Conservation (phyloP, 805 yeast species). For the Candida arabinofermentans region DNA sequence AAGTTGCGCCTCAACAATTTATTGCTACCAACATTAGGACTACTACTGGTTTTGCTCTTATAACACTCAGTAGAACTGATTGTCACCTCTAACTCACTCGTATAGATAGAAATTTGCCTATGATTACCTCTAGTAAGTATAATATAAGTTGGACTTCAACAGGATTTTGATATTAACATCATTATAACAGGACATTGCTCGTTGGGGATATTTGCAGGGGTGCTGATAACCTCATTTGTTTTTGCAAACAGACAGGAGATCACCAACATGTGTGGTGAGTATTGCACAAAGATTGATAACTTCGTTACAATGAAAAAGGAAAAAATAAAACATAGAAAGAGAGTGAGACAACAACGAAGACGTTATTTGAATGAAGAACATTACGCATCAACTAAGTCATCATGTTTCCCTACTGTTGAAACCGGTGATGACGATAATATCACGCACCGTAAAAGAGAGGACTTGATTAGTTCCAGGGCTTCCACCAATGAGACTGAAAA, state of each 20-base stretch:
- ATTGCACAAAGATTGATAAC: background rate
- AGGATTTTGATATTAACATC: background rate
- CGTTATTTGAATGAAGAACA: background rate
- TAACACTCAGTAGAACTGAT: too few relatives aligned
- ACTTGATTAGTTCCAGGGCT: too few relatives aligned
- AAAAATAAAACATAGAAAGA: background rate
- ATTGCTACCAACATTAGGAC: too few relatives aligned
- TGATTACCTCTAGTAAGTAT: too few relatives aligned
- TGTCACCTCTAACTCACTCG: too few relatives aligned
- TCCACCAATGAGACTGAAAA: too few relatives aligned
- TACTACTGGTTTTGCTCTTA: too few relatives aligned
- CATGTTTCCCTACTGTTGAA: background rate
- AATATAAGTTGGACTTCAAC: too few relatives aligned
- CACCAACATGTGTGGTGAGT: background rate
- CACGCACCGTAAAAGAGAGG: too few relatives aligned
- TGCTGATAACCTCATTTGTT: background rate
- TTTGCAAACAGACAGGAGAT: background rate
- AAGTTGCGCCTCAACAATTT: too few relatives aligned
- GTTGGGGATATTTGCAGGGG: background rate
- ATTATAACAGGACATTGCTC: background rate
- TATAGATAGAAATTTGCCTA: too few relatives aligned
- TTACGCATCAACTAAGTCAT: background rate
- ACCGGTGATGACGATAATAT: too few relatives aligned
- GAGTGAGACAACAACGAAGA: background rate
- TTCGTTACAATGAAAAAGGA: background rate